Base-by-base conservation (phyloP, 2,329 filamentous ascomycete species). In the Ascochyta viciae-villosae region DNA sequence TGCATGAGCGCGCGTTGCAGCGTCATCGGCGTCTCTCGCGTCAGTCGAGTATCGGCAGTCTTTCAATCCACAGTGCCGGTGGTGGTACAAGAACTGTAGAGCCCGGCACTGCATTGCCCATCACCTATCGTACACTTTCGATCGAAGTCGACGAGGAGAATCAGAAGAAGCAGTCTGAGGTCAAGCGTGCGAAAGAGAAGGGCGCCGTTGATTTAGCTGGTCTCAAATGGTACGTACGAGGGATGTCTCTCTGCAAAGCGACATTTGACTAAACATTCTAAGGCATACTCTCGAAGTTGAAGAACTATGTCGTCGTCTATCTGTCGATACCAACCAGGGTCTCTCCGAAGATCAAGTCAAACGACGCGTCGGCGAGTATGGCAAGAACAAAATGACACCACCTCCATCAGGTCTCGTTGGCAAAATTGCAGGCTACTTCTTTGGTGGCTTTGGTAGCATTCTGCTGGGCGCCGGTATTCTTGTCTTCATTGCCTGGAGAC, bases 401-500 rank as follows among this genome's bases (percentile, higher is more conserved):
- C 86, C 89, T 1, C 85, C 87, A 13, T 88, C 86, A 4, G 83
- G 82, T 57, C 81, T 82, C 60, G 71, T 86, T 40, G 78, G 79
- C 39, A 85, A 85, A 57, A 81, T 87, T 5, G 75, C 88, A 31
- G 84, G 84, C 16, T 93, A 93, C 74, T 87, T 92, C 65, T 92
- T 92, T 77, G 88, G 87, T 61, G 90, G 90, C 1, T 94, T 93
- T 63, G 89, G 90, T 2, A 81, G 85, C 1, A 85, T 94, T 46
- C 81, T 93, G 3, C 81, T 92, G 6, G 68, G 87, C 2, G 89
- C 88, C 16, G 81, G 84, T 19, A 83, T 92, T 33, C 81, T 93
- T 3, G 89, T 93, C 45, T 91, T 92, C 66, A 77, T 93, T 54
- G 86, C 89, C 3, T 93, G 89, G 89, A 87, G 85, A 60, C 90